A percentile compares a stretch with the other conserved stretches of the same genome.
phyloP scores from a whole-genome alignment of 2,329 filamentous ascomycete genomes.

The Dendryphion nanum region DNA sequence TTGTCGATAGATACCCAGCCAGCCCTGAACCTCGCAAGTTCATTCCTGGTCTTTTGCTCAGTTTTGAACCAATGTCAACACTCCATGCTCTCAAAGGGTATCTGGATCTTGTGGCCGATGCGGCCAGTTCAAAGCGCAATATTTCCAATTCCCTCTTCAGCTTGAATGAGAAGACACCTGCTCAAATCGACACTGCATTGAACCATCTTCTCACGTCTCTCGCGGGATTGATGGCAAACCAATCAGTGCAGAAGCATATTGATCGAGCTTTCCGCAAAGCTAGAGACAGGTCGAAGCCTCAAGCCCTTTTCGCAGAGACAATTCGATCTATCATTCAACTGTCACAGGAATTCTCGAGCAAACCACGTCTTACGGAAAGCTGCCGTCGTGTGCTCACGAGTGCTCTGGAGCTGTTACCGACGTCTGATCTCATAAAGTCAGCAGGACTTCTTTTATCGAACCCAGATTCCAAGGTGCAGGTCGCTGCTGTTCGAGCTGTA shows the following conservation, averaged over 20 bases:
- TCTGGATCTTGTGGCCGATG: slow-evolving; percentile 70
- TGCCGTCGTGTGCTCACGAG: slow-evolving; percentile 71
- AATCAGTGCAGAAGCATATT: slow-evolving; percentile 29
- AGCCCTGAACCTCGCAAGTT: slow-evolving; percentile 74
- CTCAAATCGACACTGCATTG: slow-evolving; percentile 36
- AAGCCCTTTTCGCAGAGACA: slow-evolving; percentile 35
- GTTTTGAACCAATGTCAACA: slow-evolving; percentile 73
- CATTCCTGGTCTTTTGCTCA: slow-evolving; percentile 68
- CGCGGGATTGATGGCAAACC: slow-evolving; percentile 36
- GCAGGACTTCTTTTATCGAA: slow-evolving; percentile 78
- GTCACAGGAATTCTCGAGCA: slow-evolving; percentile 60
- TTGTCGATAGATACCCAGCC: slow-evolving; percentile 85
- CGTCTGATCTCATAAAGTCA: slow-evolving; percentile 84
- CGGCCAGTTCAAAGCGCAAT: slow-evolving; percentile 70
- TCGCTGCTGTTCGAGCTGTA: slow-evolving; percentile 69
- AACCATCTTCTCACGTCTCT: slow-evolving; percentile 41
- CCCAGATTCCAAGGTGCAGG: slow-evolving; percentile 70
- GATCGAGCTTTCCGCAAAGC: slow-evolving; percentile 28
- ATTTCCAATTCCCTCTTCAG: slow-evolving; percentile 73
- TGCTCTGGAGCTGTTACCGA: slow-evolving; percentile 80
- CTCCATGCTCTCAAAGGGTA: slow-evolving; percentile 75
- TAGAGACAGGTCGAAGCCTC: slow-evolving; percentile 23
- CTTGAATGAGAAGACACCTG: slow-evolving; percentile 48
- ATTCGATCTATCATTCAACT: slow-evolving; percentile 50
- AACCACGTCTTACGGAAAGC: slow-evolving; percentile 36